Evolutionary conservation across 164 flowering plant genomes (phyloP), one percentile per base, ranked within the genome.

Genomic region (Protea cynaroides): DNA sequence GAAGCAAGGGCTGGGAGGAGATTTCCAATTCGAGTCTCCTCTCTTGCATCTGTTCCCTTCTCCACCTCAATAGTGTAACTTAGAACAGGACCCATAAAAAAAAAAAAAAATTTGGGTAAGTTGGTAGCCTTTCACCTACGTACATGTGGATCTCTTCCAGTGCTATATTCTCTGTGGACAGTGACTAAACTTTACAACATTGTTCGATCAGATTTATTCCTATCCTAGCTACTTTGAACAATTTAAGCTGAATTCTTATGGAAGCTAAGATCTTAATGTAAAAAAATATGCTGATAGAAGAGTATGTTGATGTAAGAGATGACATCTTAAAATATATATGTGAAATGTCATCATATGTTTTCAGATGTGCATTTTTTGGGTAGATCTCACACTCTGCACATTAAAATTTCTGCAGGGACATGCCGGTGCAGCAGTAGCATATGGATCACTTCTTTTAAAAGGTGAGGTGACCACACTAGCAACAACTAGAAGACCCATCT

Each of bases 401-500:
- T 25, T 34, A 56, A 37, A 49, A 64, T 53, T 38, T 51, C 61
- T 76, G 80, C 79, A 94, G 99, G 97, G 96, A 25, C 97, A 94
- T 83, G 80, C 88, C 64, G 99, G 96, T 66, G 96, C 99, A 56
- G 96, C 97, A 61, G 75, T 94, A 73, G 96, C 97, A 64, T 94
- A 82, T 75, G 99, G 99, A 59, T 83, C 97, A 24, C 96, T 94
- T 72, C 84, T 94, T 69, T 87, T 94, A 51, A 78, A 76, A 83
- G 99, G 99, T 91, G 25, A 56, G 74, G 25, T 24, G 13, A 37
- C 46, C 34, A 29, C 34, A 29, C 34, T 29, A 29, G n/a, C n/a
- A n/a, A n/a, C n/a, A n/a, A n/a, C n/a, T 56, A 21, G 5, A 7
- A 14, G 8, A 38, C 18, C 9, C 8, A 22, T 3, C 13, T 11